phyloP scores from a whole-genome alignment of 257 asterid genomes.

The Petunia secreta region DNA sequence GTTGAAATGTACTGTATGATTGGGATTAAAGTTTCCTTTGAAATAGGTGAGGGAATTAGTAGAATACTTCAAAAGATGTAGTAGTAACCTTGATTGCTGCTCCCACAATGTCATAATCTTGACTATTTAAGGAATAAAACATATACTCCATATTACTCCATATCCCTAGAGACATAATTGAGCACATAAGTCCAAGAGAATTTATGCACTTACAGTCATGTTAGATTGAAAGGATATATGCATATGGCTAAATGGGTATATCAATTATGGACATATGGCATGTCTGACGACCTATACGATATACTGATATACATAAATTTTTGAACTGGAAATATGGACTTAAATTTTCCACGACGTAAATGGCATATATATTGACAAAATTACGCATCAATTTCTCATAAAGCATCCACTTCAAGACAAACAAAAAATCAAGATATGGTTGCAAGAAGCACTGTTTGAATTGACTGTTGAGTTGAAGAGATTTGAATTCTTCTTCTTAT shows the following conservation, averaged over 20 bases:
- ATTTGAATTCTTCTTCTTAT: constrained; percentile 3
- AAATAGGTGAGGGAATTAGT: no score
- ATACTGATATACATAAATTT: not conserved
- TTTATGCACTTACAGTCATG: not conserved
- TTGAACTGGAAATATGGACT: constrained; percentile 13
- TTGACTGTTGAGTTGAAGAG: constrained; percentile 17
- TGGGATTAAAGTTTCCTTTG: no score
- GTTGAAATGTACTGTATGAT: no score
- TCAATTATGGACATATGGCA: not conserved
- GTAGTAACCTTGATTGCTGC: no score
- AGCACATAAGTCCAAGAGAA: not conserved
- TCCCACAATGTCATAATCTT: no score
- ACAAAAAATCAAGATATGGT: not conserved
- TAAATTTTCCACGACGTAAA: not conserved
- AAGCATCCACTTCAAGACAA: not conserved
- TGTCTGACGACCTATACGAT: not conserved
- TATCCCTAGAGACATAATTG: not conserved
- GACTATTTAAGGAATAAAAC: not conserved
- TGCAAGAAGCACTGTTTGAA: constrained; percentile 4
- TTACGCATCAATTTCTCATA: not conserved
- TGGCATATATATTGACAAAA: not conserved
- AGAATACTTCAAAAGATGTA: no score
- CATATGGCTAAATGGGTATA: not conserved
- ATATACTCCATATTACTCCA: not conserved
- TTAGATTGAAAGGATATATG: not conserved